Percentiles rank a stretch among this genome's conserved stretches.
These are phyloP conservation scores for Mycena rosella DNA, from an alignment of 768 basidiomycete species.

Conservation along the genomic window DNA sequence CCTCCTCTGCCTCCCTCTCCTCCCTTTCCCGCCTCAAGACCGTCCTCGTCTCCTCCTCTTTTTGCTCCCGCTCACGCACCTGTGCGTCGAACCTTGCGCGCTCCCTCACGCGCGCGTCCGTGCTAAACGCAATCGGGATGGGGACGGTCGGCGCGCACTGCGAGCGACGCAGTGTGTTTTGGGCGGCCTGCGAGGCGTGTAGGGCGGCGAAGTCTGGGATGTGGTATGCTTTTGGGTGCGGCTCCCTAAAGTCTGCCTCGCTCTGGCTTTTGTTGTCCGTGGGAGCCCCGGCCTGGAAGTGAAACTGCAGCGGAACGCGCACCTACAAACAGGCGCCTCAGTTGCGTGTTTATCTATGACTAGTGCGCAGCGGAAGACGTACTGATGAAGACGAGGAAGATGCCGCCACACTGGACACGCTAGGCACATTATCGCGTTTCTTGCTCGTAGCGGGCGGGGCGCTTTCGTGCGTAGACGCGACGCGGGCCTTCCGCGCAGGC, in stretches of 20 bases:
- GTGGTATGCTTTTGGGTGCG: conserved; percentile 40
- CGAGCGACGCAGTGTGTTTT: conserved; percentile 58
- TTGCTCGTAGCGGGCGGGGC: too few relatives aligned
- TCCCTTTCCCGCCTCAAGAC: conserved; percentile 60
- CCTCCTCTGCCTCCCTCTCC: conserved; percentile 70
- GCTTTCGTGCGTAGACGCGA: too few relatives aligned
- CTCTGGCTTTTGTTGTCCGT: too few relatives aligned
- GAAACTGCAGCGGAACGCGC: too few relatives aligned
- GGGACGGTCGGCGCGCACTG: conserved; percentile 64
- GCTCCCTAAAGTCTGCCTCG: too few relatives aligned
- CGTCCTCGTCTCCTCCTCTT: conserved; percentile 61
- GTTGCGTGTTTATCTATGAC: too few relatives aligned
- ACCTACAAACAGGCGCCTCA: too few relatives aligned
- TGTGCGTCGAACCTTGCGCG: conserved; percentile 73
- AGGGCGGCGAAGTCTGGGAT: conserved; percentile 69
- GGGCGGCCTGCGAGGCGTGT: conserved; percentile 63
- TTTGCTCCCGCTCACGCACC: conserved; percentile 68
- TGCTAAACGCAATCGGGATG: conserved; percentile 60
- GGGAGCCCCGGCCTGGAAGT: background rate
- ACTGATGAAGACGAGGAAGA: background rate
- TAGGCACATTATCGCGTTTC: too few relatives aligned
- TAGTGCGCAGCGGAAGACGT: too few relatives aligned
- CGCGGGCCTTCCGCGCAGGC: too few relatives aligned
- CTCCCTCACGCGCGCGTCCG: conserved; percentile 70
- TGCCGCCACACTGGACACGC: too few relatives aligned